Base-by-base conservation (phyloP, 495 filamentous ascomycete species). In the Evernia prunastri region DNA sequence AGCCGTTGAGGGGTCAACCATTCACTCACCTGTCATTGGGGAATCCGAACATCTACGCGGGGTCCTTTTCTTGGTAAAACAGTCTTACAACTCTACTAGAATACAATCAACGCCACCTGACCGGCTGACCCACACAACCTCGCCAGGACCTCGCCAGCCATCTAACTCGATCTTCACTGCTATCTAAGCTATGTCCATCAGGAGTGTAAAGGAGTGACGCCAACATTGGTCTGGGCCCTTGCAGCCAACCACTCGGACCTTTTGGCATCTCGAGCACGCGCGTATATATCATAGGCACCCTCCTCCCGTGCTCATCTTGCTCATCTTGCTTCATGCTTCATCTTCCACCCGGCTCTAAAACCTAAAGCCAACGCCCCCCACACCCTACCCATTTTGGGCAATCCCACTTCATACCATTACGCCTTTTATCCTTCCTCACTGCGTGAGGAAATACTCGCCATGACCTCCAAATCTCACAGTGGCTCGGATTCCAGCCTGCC, bases 401-500 rank as follows among this genome's bases (percentile, higher is more conserved):
- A 18, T 18, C n/a, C 20, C 43, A 45, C 43, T 45, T 45, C 39
- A 42, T 42, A 42, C 7, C 39, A 42, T 3, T 42, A 45, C 20
- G n/a, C 20, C 9, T 45, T 2, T 45, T 45, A n/a, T n/a, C n/a
- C n/a, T n/a, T n/a, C n/a, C n/a, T 4, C 43, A 45, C 20, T 45
- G 2, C 17, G 3, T 45, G 43, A n/a, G 20, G 9, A n/a, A 6
- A 5, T 45, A 45, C 17, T n/a, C 13, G 20, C n/a, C 20, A 45
- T 45, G 43, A 18, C 20, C 17, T 45, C 43, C 18, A 5, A 23
- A 20, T n/a, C 43, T 45, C 43, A 3, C 43, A 45, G 4, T 23
- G 43, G 43, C 20, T 45, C 43, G 20, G 12, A 9, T 15, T 42
- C 39, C 39, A 66, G 57, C 58, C 13, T 66, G 58, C 62, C 63